A percentile compares a stretch with the other conserved stretches of the same genome.
These are phyloP conservation scores for Wickerhamomyces sp. DNA, from an alignment of 1,139 yeast species.

Conservation along the genomic window DNA sequence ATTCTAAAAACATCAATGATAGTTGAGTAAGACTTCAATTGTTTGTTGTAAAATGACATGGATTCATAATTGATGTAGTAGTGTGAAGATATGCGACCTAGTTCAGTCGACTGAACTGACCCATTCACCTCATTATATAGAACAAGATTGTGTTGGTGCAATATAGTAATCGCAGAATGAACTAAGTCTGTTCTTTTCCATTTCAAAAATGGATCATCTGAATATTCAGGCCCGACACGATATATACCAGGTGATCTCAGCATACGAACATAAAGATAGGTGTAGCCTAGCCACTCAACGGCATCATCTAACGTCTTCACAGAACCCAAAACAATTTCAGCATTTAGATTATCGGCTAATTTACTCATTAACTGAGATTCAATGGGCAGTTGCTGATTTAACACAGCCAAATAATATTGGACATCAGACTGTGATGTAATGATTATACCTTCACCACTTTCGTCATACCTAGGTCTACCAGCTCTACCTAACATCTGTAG, in stretches of 20 bases:
- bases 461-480: conserved; percentile 93
- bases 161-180: conserved; percentile 67
- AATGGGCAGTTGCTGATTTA: conserved; percentile 88
- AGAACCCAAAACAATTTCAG: conserved; percentile 78
- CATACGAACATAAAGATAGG: conserved; percentile 84
- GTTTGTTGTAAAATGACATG: conserved; percentile 56
- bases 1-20: conserved; percentile 74
- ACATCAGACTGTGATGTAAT: conserved; percentile 84
- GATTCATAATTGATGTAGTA: conserved; percentile 79
- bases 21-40: conserved; percentile 59
- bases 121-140: conserved; percentile 54
- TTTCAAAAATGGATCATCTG: conserved; percentile 42
- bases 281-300: conserved; percentile 70
- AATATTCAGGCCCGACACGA: conserved; percentile 67
- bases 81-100: conserved; percentile 84
- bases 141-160: conserved; percentile 53
- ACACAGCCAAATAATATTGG: conserved; percentile 81
- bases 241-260: conserved; percentile 66
- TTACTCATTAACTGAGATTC: conserved; percentile 80
- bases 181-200: conserved; percentile 62
- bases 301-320: conserved; percentile 62
- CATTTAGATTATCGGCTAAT: conserved; percentile 74
- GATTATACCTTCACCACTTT: conserved; percentile 89
- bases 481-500: conserved; percentile 97
- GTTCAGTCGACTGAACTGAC: conserved; percentile 54